Percentiles rank a stretch among this genome's conserved stretches.
These are phyloP conservation scores for Geotrichum restrictum DNA, from an alignment of 1,139 yeast species.

Conservation along the genomic window DNA sequence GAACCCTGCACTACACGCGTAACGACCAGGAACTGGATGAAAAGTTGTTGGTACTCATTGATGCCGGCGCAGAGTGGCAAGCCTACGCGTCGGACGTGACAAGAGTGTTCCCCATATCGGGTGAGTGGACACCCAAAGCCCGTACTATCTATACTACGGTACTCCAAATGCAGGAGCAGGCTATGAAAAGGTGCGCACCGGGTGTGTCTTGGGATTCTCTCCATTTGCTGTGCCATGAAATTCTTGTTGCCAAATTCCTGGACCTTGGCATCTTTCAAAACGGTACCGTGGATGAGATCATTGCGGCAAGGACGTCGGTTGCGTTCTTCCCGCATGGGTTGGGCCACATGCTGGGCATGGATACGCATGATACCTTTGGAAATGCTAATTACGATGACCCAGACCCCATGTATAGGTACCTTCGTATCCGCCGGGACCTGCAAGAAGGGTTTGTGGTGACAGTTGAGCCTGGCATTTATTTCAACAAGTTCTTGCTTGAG, in stretches of 20 bases:
- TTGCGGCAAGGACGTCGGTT: slow-evolving; percentile 63
- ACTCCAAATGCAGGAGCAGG: slow-evolving; percentile 69
- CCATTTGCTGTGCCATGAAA: slow-evolving; percentile 73
- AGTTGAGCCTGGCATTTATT: slow-evolving; percentile 93
- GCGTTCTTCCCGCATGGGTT: slow-evolving; percentile 92
- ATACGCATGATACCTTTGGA: slow-evolving; percentile 95
- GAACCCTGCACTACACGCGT: slow-evolving; percentile 83
- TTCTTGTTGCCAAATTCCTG: slow-evolving; percentile 67
- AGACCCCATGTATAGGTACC: slow-evolving; percentile 66
- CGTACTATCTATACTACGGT: slow-evolving; percentile 80
- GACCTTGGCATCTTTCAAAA: slow-evolving; percentile 74
- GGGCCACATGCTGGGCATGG: slow-evolving; percentile 91
- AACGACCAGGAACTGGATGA: slow-evolving; percentile 61
- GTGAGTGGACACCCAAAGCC: slow-evolving; percentile 86
- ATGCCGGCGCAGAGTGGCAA: slow-evolving; percentile 97
- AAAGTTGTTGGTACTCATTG: slow-evolving; percentile 69
- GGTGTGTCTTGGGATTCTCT: slow-evolving; percentile 84
- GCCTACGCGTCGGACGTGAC: slow-evolving; percentile 93
- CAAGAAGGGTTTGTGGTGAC: slow-evolving; percentile 81
- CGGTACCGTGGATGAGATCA: slow-evolving; percentile 60
- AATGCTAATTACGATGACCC: slow-evolving; percentile 77
- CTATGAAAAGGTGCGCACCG: slow-evolving; percentile 69
- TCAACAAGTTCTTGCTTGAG: slow-evolving; percentile 74
- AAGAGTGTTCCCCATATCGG: slow-evolving; percentile 86
- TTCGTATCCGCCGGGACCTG: slow-evolving; percentile 74